Evolutionary conservation across 345 rosid species (phyloP).

Genomic region (Eucalyptus fibrosa): DNA sequence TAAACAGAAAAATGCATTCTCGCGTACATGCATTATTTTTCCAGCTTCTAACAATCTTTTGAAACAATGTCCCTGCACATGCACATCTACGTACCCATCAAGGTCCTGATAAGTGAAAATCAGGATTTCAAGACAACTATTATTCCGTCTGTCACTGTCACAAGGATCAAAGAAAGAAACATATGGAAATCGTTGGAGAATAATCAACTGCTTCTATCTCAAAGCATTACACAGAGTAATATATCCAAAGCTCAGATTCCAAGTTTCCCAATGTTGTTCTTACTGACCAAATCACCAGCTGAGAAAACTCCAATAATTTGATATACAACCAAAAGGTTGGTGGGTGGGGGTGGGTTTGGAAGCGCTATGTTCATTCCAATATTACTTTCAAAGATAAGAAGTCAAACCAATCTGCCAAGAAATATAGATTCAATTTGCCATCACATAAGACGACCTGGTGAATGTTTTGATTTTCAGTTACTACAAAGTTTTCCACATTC

Average conservation of each 20-base stretch:
- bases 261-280: background rate
- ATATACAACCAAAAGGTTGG: background rate
- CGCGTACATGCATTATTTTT: background rate
- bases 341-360: background rate
- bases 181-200: background rate
- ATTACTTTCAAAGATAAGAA: background rate
- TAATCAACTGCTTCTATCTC: background rate
- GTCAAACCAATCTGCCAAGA: background rate
- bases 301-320: background rate
- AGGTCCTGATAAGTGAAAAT: background rate
- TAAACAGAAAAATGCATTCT: background rate
- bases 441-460: background rate
- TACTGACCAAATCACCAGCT: background rate
- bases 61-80: background rate
- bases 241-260: background rate
- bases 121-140: background rate
- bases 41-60: background rate
- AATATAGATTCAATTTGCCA: background rate
- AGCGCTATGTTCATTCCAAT: background rate
- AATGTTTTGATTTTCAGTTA: background rate
- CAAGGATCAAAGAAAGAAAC: background rate
- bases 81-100: background rate
- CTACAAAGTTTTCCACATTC: background rate
- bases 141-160: background rate
- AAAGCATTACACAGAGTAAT: background rate